These are phyloP conservation scores for Rhynchospora breviuscula DNA, from an alignment of 176 grass and related monocot species.

Conservation along the genomic window DNA sequence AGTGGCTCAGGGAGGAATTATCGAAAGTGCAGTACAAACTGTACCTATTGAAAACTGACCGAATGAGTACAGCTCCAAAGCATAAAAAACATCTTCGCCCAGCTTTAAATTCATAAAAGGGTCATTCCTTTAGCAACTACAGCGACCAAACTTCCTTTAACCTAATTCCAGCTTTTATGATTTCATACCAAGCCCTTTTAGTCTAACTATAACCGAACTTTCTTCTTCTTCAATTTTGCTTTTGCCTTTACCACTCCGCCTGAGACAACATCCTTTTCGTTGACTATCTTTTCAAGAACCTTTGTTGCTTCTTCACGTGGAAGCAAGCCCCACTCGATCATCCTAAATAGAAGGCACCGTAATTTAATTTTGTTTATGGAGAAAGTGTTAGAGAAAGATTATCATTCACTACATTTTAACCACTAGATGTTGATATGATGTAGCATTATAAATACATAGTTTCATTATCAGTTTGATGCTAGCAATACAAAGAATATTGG, in stretches of 20 bases:
- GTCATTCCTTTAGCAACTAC: not conserved
- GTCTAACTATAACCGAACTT: not conserved
- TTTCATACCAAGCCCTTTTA: not conserved
- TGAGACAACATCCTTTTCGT: not conserved
- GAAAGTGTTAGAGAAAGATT: not conserved
- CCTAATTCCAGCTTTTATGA: not conserved
- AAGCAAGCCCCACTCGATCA: slow-evolving; percentile 28
- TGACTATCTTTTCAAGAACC: not conserved
- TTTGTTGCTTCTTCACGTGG: not conserved
- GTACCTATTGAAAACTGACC: not conserved
- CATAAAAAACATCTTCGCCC: not conserved
- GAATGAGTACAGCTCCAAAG: not conserved
- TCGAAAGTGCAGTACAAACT: not conserved
- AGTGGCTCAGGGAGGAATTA: not conserved
- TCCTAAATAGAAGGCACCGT: slow-evolving; percentile 3
- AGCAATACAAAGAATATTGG: not conserved
- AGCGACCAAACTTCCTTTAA: not conserved
- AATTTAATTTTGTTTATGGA: not conserved
- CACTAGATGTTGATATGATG: not conserved
- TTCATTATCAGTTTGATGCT: not conserved
- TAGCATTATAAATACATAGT: not conserved
- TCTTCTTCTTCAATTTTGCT: slow-evolving; percentile 1
- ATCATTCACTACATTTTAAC: not conserved
- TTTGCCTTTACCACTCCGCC: not conserved
- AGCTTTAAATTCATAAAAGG: not conserved